Evolutionary conservation across 257 asterid genomes (phyloP).

Genomic region (Solanum gracilifrons): DNA sequence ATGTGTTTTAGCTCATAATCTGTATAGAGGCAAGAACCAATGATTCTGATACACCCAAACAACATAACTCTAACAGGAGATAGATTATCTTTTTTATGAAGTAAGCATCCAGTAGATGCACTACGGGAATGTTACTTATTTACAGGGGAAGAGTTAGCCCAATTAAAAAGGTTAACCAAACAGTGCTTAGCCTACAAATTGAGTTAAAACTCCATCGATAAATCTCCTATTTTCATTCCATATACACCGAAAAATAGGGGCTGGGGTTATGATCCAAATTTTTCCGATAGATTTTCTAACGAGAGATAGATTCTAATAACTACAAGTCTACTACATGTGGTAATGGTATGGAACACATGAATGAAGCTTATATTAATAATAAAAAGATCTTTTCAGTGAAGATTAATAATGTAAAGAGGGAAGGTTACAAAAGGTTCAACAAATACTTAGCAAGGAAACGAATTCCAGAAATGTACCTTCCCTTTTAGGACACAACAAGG

Average conservation of each 20-base stretch:
- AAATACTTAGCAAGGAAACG: neutral
- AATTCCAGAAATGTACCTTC: conserved; percentile 29
- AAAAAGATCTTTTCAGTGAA: neutral
- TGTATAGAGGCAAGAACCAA: neutral
- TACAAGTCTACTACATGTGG: neutral
- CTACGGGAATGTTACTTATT: too few relatives aligned
- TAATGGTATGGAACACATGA: neutral
- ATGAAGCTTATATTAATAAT: neutral
- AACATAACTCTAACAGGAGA: neutral
- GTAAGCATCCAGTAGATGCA: neutral
- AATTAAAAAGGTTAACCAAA: too few relatives aligned
- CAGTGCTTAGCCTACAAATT: neutral
- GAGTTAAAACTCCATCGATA: neutral
- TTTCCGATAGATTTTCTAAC: neutral
- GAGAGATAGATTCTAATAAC: neutral
- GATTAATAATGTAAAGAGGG: neutral
- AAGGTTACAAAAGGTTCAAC: neutral
- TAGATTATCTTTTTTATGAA: neutral
- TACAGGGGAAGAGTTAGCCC: neutral
- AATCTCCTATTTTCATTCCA: neutral
- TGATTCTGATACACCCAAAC: neutral
- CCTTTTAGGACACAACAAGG: conserved; percentile 38
- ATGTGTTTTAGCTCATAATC: neutral
- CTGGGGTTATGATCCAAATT: neutral
- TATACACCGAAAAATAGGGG: too few relatives aligned